These are phyloP conservation scores for Oropetium thomaeum DNA, from an alignment of 176 grass and related monocot species.

Conservation along the genomic window DNA sequence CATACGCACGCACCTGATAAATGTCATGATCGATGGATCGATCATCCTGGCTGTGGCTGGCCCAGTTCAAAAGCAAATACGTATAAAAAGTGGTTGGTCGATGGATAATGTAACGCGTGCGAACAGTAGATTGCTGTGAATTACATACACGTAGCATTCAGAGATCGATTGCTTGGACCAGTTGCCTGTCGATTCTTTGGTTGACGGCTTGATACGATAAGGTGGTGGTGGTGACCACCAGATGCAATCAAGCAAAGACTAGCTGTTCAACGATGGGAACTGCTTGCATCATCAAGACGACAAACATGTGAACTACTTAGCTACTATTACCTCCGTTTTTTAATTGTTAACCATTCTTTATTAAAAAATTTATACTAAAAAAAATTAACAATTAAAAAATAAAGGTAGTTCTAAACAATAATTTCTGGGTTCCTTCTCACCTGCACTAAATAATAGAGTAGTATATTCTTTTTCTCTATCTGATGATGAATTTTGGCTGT, in stretches of 20 bases:
- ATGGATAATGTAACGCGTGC: conserved; percentile 10
- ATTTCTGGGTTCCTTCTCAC: not conserved
- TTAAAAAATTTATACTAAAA: too few relatives aligned
- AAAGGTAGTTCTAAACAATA: too few relatives aligned
- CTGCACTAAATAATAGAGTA: not conserved
- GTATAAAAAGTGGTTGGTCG: not conserved
- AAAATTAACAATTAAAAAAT: too few relatives aligned
- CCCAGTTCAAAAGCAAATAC: not conserved
- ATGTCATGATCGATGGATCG: not conserved
- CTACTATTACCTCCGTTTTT: too few relatives aligned
- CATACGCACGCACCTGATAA: too few relatives aligned
- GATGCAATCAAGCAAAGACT: not conserved
- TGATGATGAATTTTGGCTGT: conserved; percentile 1
- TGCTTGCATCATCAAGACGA: not conserved
- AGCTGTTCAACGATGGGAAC: not conserved
- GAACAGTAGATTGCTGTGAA: not conserved
- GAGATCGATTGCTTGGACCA: conserved; percentile 19
- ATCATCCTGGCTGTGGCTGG: not conserved
- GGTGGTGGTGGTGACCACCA: conserved; percentile 28
- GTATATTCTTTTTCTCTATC: not conserved
- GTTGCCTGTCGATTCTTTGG: not conserved
- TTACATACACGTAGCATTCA: conserved; percentile 13
- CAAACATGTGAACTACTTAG: not conserved
- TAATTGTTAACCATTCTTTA: too few relatives aligned
- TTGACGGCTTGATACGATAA: not conserved